Conservation (phyloP, 2,329 filamentous ascomycete genomes). For the Amylocarpus encephaloides region DNA sequence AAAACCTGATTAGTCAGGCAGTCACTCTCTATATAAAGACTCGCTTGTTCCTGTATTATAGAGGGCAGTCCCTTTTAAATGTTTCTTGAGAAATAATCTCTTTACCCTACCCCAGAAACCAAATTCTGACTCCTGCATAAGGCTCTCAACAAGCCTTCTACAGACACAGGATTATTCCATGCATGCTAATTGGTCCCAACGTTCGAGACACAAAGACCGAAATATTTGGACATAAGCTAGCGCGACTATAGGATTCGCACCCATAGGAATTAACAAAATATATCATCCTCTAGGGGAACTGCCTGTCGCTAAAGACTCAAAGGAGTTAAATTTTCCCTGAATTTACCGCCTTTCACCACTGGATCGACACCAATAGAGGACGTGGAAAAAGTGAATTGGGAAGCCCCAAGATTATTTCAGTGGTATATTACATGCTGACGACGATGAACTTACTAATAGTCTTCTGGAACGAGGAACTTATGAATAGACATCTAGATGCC, state of each 20-base stretch:
- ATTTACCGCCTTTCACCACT: constrained; percentile 63
- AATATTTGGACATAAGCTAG: constrained; percentile 54
- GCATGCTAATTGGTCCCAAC: constrained; percentile 56
- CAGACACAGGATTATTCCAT: constrained; percentile 55
- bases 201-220: constrained; percentile 48
- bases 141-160: too few relatives aligned
- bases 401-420: constrained; percentile 62
- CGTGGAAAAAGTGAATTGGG: constrained; percentile 51
- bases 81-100: too few relatives aligned
- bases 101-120: too few relatives aligned
- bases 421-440: constrained; percentile 68
- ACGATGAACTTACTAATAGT: constrained; percentile 58
- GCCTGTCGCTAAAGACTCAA: constrained; percentile 57
- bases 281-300: constrained; percentile 61
- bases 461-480: constrained; percentile 56
- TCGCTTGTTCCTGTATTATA: too few relatives aligned
- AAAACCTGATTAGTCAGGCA: too few relatives aligned
- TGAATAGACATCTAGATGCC: too few relatives aligned
- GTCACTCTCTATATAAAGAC: too few relatives aligned
- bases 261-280: constrained; percentile 62
- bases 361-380: constrained; percentile 58
- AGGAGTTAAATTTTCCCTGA: constrained; percentile 55
- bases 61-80: too few relatives aligned
- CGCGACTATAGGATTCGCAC: constrained; percentile 54
- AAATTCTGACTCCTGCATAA: too few relatives aligned